Evolutionary conservation across 2,329 filamentous ascomycete genomes (phyloP), one percentile per base, ranked within the genome.

Genomic region (Parastagonospora nodorum): DNA sequence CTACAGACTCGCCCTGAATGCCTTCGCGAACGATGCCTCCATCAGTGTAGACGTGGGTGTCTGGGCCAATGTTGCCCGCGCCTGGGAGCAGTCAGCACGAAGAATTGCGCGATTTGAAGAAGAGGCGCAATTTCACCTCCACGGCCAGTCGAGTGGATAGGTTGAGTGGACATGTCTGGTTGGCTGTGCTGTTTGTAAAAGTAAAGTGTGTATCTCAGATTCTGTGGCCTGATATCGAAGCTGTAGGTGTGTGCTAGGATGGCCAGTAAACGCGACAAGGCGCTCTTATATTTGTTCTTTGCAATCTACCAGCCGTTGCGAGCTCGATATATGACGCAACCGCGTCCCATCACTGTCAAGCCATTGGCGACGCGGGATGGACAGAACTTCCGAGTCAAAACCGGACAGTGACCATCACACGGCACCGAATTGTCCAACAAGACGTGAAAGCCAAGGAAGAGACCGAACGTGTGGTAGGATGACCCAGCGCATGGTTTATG

Each of bases 41-140:
- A 55, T 79, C 77, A 39, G 71, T 70, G 64, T 79, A 79, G 73
- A 75, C 63, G 27, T 73, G 77, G 28, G 65, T 43, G 61, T 84
- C 82, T 30, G 73, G 74, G 50, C 80, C 78, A 54, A 85, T 84
- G 68, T 85, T 85, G 55, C 82, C 83, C 54, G 81, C 78, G 57
- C 82, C 82, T 85, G 53, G 30, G 42, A 15, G 24, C 31, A 42
- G 41, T 65, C 42, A 61, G 54, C 42, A 30, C 44, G 9, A 30
- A 27, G 15, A 19, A 31, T 35, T 32, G 12, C 29, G 32, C 16
- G 11, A 33, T 8, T 42, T 11, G 14, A n/a, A 19, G 15, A 12
- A 5, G 6, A 24, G 10, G 16, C 43, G 19, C 38, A 37, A 33
- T 51, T 72, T 51, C 73, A 83, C 82, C 82, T 71, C 82, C 82